Base-by-base conservation (phyloP, 1,139 yeast genomes). In the Chernovozyma aurita region DNA sequence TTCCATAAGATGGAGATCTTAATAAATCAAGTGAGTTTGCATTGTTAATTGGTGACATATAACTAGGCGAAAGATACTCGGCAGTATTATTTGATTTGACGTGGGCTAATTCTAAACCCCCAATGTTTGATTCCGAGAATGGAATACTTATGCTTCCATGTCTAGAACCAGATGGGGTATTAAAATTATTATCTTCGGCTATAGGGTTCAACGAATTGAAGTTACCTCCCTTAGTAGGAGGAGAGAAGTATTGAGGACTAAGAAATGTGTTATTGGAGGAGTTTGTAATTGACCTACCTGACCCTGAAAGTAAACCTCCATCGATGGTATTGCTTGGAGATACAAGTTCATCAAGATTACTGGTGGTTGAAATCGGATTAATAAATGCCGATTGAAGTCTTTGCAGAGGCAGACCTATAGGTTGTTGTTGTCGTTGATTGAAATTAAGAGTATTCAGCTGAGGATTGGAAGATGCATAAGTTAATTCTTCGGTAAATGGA, bases 221-320 rank as follows among this genome's bases (percentile, higher is more conserved):
- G 38, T 58, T 53, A 34, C 45, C 45, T 11, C 48, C 40, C 34
- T 49, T 57, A 14, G 50, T 54, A 4, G 68, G 60, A 3, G 74
- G 74, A 1, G 73, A 65, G 39, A 69, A 69, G 46, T 66, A 68
- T 41, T 65, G 71, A 5, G 72, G 61, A 35, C 60, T 64, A 33
- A 65, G 47, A 35, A 61, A 65, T 32, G 55, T 40, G 30, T 45
- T 42, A 34, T 48, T 13, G 5, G 24, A 20, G n/a, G n/a, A 11
- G 5, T 43, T 17, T 40, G 44, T 24, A 20, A 17, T 20, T 24
- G 13, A 14, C 11, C 15, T 22, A 12, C 18, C 22, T 7, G 6
- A 7, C 9, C 22, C 22, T 7, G 8, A 7, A 20, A 20, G 22
- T 20, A 9, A 7, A 7, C 22, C 26, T 4, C 29, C 34, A 18